Base-by-base conservation (phyloP, 2,329 filamentous ascomycete species). In the Zymoseptoria pseudotritici region DNA sequence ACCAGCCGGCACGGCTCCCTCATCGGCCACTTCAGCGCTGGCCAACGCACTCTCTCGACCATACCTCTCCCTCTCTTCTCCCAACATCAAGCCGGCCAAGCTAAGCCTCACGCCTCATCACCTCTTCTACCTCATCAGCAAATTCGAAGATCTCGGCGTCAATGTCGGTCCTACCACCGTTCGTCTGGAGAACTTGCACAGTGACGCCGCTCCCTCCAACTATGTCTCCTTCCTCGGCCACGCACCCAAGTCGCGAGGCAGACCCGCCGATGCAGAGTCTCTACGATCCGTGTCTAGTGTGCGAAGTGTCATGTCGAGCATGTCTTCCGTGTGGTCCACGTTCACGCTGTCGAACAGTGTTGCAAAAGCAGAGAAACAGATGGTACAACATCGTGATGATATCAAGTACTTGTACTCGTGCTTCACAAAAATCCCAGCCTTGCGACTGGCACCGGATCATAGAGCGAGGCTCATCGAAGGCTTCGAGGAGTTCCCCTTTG, bases 401-500 rank as follows among this genome's bases (percentile, higher is more conserved):
- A 79, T 97, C 67, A 97, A 93, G 74, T 97, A 99, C 74, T 81
- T 99, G 36, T 99, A 97, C 78, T 97, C 94, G 50, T 91, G 94
- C 59, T 99, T 97, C 73, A 99, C 94, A 71, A 99, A 97, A 78
- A 96, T 99, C 51, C 94, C 94, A 0, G 96, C 90, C 71, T 80
- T 99, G 64, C 86, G 88, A 65, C 80, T 99, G 58, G 87, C 92
- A 26, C 92, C 92, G n/a, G 94, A 99, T 75, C 92, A 91, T 79
- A 89, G 91, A 66, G 92, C 93, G 54, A 87, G 89, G 57, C 80
- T 97, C 62, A 97, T 99, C 67, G 84, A 87, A 66, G 93, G 93
- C 26, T 97, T 94, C 72, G 94, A 99, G 75, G 93, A 97, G 75
- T 99, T 97, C 67, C 94, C 94, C 2, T 97, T 97, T 74, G 94